A percentile compares a stretch with the other conserved stretches of the same genome.
These are phyloP conservation scores for Phaeosphaeriaceae sp. DNA, from an alignment of 2,329 filamentous ascomycete species.

Conservation along the genomic window DNA sequence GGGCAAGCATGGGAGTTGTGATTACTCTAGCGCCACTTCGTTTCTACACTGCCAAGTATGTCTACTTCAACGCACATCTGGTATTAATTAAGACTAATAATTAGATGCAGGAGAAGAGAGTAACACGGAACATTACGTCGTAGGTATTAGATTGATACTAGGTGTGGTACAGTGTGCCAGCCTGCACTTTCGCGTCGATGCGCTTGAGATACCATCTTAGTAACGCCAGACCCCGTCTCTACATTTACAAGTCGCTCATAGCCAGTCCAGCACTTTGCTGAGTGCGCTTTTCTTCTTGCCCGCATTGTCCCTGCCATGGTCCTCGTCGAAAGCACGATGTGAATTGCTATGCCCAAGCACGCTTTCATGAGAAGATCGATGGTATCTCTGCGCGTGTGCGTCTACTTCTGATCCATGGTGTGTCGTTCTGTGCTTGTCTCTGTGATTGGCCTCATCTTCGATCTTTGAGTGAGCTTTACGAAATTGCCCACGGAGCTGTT, in stretches of 20 bases:
- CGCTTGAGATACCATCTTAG: neutral
- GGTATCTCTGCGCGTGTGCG: neutral
- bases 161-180: neutral
- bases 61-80: neutral
- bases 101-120: too few species aligned
- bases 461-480: neutral
- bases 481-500: neutral
- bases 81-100: too few species aligned
- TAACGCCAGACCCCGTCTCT: neutral
- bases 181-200: neutral
- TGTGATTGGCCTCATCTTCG: neutral
- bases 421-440: neutral
- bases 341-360: neutral
- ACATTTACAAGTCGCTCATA: slow-evolving; percentile 6
- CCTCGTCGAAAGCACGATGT: neutral
- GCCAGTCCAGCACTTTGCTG: slow-evolving; percentile 18
- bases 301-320: neutral
- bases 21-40: neutral
- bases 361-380: neutral
- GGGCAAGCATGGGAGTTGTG: neutral
- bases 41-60: neutral
- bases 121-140: neutral
- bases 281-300: slow-evolving; percentile 11
- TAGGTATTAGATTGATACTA: neutral
- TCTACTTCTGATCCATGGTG: neutral